Conservation (phyloP, 345 rosid species). For the Bruguiera parviflora region DNA sequence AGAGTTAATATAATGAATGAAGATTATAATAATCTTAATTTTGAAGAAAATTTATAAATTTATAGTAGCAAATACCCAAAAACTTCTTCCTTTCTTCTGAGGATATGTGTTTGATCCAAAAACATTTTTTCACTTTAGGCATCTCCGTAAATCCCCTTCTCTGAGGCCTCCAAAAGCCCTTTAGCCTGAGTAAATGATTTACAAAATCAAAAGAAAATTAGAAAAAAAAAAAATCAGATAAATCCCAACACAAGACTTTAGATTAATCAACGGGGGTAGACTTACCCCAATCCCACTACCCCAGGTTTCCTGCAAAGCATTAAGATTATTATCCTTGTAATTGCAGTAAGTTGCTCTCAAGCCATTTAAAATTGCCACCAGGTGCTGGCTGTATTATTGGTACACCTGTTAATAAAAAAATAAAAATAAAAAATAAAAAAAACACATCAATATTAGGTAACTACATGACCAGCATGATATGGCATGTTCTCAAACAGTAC, state of each 20-base stretch:
- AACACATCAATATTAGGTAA: not conserved
- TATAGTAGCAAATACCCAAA: conserved; percentile 48
- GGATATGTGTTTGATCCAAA: conserved; percentile 97
- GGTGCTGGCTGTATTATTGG: conserved; percentile 30
- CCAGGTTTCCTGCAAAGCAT: conserved; percentile 55
- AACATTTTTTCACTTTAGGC: conserved; percentile 57
- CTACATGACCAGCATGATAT: not conserved
- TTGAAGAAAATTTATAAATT: not conserved
- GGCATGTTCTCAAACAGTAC: too few species aligned
- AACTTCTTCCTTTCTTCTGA: conserved; percentile 73
- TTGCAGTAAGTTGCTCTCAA: conserved; percentile 62
- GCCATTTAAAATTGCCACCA: conserved; percentile 58
- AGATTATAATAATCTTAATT: not conserved
- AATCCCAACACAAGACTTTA: not conserved
- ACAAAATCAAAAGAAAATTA: conserved; percentile 9
- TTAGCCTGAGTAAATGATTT: conserved; percentile 38
- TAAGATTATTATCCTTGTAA: conserved; percentile 66
- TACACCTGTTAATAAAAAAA: conserved; percentile 21
- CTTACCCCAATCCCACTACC: conserved; percentile 62
- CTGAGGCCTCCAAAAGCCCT: conserved; percentile 62
- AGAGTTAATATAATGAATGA: too few species aligned
- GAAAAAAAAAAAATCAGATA: not conserved
- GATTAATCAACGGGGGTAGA: not conserved
- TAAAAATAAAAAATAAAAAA: not conserved
- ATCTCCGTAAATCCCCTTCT: conserved; percentile 59